Evolutionary conservation across 805 yeast genomes (phyloP), one percentile per base, ranked within the genome.

Genomic region (Komagataella pastoris): DNA sequence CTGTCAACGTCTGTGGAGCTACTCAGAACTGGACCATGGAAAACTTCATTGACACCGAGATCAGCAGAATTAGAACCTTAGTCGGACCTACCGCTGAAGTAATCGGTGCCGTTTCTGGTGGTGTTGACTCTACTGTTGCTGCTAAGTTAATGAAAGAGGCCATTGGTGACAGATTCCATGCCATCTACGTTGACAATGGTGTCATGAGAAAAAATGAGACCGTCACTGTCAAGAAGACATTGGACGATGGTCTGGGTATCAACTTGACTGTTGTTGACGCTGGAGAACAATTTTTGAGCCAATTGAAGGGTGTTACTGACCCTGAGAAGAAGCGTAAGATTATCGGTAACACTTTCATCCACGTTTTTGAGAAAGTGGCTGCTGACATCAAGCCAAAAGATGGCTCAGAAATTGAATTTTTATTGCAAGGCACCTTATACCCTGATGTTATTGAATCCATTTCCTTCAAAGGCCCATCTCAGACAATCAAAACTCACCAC

Each of bases 321-420:
- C 99, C 99, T 53, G 99, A 93, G 76, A 88, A 88, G 83, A 93
- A 93, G 82, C 85, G 99, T 74, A 93, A 93, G 76, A 88, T 93
- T 71, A 93, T 93, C 66, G 99, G 99, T 68, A 86, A 93, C 77
- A 93, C 97, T 54, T 93, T 93, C 64, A 93, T 93, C 63, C 93
- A 88, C 64, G 96, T 93, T 50, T 93, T 93, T 63, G 99, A 93
- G 78, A 87, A 88, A 61, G 97, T 86, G 72, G 96, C 98, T 55
- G 90, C 85, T 60, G 80, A 81, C 66, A 90, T 93, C 69, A 81
- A 83, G 69, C 97, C 97, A 59, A 81, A 80, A 59, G 85, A 84
- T 60, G 96, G 93, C 59, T 81, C 85, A 58, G 95, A 89, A 62
- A 85, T 93, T 60, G 96, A 93, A 72, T 93, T 78, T 73, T 73